Percentiles rank a stretch among this genome's conserved stretches.
These are phyloP conservation scores for Xylariaceae sp. DNA, from an alignment of 2,329 filamentous ascomycete genomes.

Conservation along the genomic window DNA sequence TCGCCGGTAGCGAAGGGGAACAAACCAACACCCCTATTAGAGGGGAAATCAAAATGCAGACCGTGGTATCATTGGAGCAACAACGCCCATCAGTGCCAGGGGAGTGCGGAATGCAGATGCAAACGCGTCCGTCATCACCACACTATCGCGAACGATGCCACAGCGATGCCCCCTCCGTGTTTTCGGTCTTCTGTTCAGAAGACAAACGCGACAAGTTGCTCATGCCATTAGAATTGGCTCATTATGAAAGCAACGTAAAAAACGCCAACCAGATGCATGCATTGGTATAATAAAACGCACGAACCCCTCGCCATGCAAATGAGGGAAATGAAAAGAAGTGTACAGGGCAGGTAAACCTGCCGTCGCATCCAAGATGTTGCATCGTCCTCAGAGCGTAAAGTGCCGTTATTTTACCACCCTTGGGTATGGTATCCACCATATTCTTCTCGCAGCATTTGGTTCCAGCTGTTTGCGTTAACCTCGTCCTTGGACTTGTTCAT, in stretches of 20 bases:
- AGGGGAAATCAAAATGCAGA: conserved; percentile 40
- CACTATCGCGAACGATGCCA: conserved; percentile 25
- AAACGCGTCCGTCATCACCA: conserved; percentile 22
- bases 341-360: conserved; percentile 40
- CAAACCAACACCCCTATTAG: conserved; percentile 32
- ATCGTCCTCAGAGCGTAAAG: conserved; percentile 11
- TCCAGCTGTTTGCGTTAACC: conserved; percentile 76
- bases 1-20: conserved; percentile 34
- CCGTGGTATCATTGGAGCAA: conserved; percentile 45
- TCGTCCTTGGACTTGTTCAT: conserved; percentile 65
- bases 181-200: conserved; percentile 10
- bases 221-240: conserved; percentile 36
- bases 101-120: conserved; percentile 35
- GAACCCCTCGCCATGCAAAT: conserved; percentile 43
- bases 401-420: conserved; percentile 70
- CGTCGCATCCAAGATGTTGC: conserved; percentile 23
- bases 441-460: conserved; percentile 86
- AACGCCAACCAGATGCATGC: conserved; percentile 45
- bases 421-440: conserved; percentile 83
- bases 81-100: conserved; percentile 41
- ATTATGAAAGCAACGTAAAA: conserved; percentile 38
- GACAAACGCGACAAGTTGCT: conserved; percentile 34
- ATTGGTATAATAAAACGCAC: conserved; percentile 44
- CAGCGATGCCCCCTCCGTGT: conserved; percentile 19
- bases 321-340: conserved; percentile 35